These are phyloP conservation scores for Amphibolis antarctica DNA, from an alignment of 106 monocot species.

Conservation along the genomic window DNA sequence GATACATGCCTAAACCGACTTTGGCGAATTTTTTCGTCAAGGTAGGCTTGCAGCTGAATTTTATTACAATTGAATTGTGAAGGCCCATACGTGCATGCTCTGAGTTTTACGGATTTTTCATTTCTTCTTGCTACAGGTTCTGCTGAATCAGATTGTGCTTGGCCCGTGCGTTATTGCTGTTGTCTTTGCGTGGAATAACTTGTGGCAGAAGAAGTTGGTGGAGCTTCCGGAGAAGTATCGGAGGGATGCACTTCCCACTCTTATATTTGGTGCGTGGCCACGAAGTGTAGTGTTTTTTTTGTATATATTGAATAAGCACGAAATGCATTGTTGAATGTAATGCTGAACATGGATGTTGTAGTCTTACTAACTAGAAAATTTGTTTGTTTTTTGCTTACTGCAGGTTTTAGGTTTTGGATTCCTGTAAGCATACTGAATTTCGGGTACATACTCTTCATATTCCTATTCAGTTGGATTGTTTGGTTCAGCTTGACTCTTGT, in stretches of 20 bases:
- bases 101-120: too few species aligned
- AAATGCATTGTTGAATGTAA: too few species aligned
- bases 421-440: conserved; percentile 84
- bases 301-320: background rate
- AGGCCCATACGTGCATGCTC: too few species aligned
- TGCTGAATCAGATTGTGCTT: conserved; percentile 85
- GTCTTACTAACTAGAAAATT: conserved; percentile 8
- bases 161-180: conserved; percentile 97
- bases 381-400: conserved; percentile 8
- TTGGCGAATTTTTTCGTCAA: conserved; percentile 56
- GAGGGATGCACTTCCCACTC: conserved; percentile 87
- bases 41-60: conserved; percentile 39
- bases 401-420: conserved; percentile 96
- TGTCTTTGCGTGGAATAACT: conserved; percentile 91
- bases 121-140: conserved; percentile 39
- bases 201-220: conserved; percentile 69
- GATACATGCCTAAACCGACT: conserved; percentile 51
- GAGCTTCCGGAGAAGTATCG: conserved; percentile 68
- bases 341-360: background rate
- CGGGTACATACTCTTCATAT: conserved; percentile 21
- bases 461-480: too few species aligned
- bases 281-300: background rate
- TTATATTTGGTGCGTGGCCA: conserved; percentile 51
- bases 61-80: too few species aligned
- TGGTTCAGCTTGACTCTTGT: too few species aligned